phyloP scores from a whole-genome alignment of 306 rosid species.

The Sicyos baderoa region DNA sequence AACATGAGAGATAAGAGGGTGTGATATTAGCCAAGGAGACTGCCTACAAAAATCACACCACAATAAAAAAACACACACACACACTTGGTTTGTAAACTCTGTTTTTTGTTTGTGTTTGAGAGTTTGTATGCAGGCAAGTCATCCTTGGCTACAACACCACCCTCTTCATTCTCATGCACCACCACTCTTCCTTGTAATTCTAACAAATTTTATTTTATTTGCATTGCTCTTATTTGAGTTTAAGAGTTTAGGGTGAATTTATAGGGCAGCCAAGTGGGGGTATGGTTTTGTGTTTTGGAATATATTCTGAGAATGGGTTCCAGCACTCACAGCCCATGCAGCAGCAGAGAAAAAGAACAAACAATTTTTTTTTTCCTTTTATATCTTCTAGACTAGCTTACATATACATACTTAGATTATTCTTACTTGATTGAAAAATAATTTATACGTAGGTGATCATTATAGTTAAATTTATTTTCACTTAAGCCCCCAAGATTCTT shows the following conservation, averaged over 20 bases:
- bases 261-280: background rate
- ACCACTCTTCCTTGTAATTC: background rate
- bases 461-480: too few species aligned
- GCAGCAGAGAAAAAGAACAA: background rate
- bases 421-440: too few species aligned
- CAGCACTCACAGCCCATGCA: background rate
- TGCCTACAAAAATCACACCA: background rate
- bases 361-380: background rate
- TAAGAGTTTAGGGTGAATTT: background rate
- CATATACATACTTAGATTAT: too few species aligned
- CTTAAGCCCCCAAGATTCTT: too few species aligned
- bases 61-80: too few species aligned
- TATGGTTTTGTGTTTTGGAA: background rate
- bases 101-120: background rate
- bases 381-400: too few species aligned
- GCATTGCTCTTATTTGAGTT: background rate
- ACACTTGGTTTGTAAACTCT: too few species aligned
- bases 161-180: constrained; percentile 15
- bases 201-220: too few species aligned
- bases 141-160: constrained; percentile 15
- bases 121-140: constrained; percentile 18
- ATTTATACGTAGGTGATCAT: too few species aligned
- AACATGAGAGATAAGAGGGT: constrained; percentile 9
- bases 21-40: constrained; percentile 17
- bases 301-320: constrained; percentile 8